Evolutionary conservation across 768 basidiomycete genomes (phyloP), one percentile per base, ranked within the genome.

Genomic region (Leccinum barrowsii): DNA sequence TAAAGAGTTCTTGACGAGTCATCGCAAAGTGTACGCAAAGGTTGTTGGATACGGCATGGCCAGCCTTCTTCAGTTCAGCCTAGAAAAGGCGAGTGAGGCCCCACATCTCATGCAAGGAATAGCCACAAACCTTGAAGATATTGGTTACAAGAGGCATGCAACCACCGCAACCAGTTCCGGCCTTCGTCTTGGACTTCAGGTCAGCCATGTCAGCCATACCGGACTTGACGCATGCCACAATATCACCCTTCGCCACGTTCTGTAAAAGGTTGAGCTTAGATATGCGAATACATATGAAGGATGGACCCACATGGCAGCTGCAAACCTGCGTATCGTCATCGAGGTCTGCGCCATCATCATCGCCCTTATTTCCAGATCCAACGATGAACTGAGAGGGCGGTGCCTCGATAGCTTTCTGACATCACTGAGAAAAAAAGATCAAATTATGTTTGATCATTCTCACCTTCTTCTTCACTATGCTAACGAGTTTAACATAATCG

Each of bases 261-360:
- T 82, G 54, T 32, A 21, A 22, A 30, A n/a, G 30, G n/a, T n/a
- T 42, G 7, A n/a, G 40, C n/a, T n/a, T 42, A n/a, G n/a, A 10
- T 42, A 42, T n/a, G 10, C 8, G n/a, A n/a, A 42, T n/a, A 42
- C n/a, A 10, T 42, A n/a, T n/a, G 40, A n/a, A 42, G n/a, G 17
- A 17, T 42, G 4, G 17, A 42, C 77, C 47, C 54, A 79, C 80
- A 66, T 90, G 85, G 59, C 87, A 89, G 32, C 81, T 83, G 71
- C 89, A 90, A 50, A 90, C 78, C 67, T 87, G 86, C 1, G 85
- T 78, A 60, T 87, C 86, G 57, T 87, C 85, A 55, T 88, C 87
- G 8, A 89, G 77, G 56, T 89, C 87, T 7, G 76, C 82, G 2
- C 86, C 87, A 51, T 83, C 79, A 19, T 80, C 80, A 42, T 82